Conservation (phyloP, 495 filamentous ascomycete genomes). For the Echria macrotheca region DNA sequence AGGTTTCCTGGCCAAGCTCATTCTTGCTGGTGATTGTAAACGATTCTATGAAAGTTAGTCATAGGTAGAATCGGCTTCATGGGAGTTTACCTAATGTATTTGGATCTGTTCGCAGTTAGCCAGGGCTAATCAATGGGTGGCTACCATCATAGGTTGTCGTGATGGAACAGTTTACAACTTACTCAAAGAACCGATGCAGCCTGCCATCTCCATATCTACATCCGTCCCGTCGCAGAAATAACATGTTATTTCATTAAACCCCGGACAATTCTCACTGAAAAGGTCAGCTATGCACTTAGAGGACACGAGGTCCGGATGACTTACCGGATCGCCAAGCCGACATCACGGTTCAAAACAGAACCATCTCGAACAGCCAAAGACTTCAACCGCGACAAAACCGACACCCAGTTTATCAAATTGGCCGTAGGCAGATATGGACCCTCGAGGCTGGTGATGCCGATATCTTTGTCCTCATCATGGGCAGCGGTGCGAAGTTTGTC, state of each 20-base stretch:
- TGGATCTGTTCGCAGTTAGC: too few species aligned
- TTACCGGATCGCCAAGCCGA: conserved; percentile 46
- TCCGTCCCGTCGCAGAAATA: neutral
- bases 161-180: too few species aligned
- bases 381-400: conserved; percentile 31
- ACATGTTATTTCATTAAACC: neutral
- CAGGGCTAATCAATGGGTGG: too few species aligned
- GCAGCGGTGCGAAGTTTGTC: conserved; percentile 31
- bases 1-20: conserved; percentile 47
- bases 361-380: conserved; percentile 54
- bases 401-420: conserved; percentile 31
- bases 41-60: conserved; percentile 28
- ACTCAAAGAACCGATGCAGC: neutral
- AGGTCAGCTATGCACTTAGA: too few species aligned
- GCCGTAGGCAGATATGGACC: conserved; percentile 23
- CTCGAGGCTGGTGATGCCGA: conserved; percentile 46
- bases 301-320: too few species aligned
- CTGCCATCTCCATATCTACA: neutral
- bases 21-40: conserved; percentile 53
- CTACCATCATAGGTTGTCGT: too few species aligned
- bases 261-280: neutral
- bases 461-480: conserved; percentile 21
- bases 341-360: conserved; percentile 46
- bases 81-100: conserved; percentile 45
- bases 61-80: neutral